Evolutionary conservation across 495 filamentous ascomycete species (phyloP).

Genomic region (Physcia stellaris): DNA sequence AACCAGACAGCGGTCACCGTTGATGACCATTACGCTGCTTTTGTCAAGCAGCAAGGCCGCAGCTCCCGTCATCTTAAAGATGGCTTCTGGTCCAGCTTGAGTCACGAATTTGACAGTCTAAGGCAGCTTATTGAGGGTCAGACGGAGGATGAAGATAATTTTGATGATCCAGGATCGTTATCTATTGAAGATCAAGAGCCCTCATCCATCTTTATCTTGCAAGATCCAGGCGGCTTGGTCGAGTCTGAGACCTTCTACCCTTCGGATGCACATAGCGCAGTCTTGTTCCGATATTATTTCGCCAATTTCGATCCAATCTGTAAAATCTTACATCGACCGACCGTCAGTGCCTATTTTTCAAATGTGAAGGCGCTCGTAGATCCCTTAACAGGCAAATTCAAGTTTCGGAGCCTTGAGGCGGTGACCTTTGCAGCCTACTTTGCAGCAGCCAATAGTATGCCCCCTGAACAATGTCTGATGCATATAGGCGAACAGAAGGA

Average conservation of each 20-base stretch:
- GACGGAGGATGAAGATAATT: neutral
- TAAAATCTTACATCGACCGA: slow-evolving; percentile 39
- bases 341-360: slow-evolving; percentile 31
- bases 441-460: slow-evolving; percentile 42
- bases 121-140: neutral
- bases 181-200: slow-evolving; percentile 6
- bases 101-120: slow-evolving; percentile 22
- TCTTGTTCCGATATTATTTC: slow-evolving; percentile 35
- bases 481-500: slow-evolving; percentile 29
- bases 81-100: slow-evolving; percentile 39
- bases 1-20: neutral
- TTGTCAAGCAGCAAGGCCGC: neutral
- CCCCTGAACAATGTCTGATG: slow-evolving; percentile 31
- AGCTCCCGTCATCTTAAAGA: slow-evolving; percentile 30
- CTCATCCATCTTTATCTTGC: neutral
- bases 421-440: slow-evolving; percentile 49
- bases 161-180: neutral
- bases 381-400: slow-evolving; percentile 20
- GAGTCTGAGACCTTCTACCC: slow-evolving; percentile 22
- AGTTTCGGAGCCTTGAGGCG: slow-evolving; percentile 34
- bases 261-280: slow-evolving; percentile 40
- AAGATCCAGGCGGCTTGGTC: neutral
- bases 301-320: slow-evolving; percentile 39
- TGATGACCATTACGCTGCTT: neutral
- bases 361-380: slow-evolving; percentile 20